phyloP scores from a whole-genome alignment of 2,329 filamentous ascomycete genomes.

The Coniochaeta sp. region DNA sequence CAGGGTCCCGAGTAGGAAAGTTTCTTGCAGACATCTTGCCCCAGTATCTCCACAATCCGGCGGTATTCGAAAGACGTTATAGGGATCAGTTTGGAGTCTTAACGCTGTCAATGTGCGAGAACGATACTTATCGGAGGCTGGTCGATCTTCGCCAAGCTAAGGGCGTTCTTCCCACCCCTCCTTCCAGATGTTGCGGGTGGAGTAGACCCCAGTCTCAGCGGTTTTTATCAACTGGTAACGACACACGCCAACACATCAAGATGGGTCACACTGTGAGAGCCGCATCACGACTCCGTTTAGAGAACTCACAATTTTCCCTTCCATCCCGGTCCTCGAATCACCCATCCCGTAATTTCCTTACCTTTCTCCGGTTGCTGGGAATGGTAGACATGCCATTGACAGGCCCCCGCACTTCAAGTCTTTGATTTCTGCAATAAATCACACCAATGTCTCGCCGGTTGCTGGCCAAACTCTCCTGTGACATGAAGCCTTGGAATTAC shows the following conservation, averaged over 20 bases:
- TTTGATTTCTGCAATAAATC: slow-evolving; percentile 53
- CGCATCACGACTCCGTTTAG: slow-evolving; percentile 57
- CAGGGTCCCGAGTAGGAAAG: background rate
- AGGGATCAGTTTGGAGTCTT: background rate
- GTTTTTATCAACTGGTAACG: slow-evolving; percentile 72
- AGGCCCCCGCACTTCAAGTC: slow-evolving; percentile 39
- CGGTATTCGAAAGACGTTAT: background rate
- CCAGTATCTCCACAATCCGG: background rate
- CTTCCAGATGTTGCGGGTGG: slow-evolving; percentile 41
- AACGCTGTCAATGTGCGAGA: background rate
- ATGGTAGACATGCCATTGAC: slow-evolving; percentile 29
- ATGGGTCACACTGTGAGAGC: slow-evolving; percentile 64
- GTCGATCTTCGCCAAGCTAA: slow-evolving; percentile 24
- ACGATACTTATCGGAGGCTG: slow-evolving; percentile 8
- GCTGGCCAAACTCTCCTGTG: slow-evolving; percentile 44
- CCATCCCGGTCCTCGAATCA: slow-evolving; percentile 28
- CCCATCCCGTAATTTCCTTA: slow-evolving; percentile 25
- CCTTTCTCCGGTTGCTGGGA: slow-evolving; percentile 21
- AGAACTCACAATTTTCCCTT: slow-evolving; percentile 28
- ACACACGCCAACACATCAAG: slow-evolving; percentile 87
- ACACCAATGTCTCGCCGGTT: slow-evolving; percentile 50
- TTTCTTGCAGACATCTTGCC: background rate
- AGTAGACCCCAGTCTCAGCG: slow-evolving; percentile 50
- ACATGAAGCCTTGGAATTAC: slow-evolving; percentile 28
- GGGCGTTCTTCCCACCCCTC: slow-evolving; percentile 28